Percentiles rank a stretch among this genome's conserved stretches.
phyloP scores from a whole-genome alignment of 2,329 filamentous ascomycete genomes.

The Xylaria hypoxylon region DNA sequence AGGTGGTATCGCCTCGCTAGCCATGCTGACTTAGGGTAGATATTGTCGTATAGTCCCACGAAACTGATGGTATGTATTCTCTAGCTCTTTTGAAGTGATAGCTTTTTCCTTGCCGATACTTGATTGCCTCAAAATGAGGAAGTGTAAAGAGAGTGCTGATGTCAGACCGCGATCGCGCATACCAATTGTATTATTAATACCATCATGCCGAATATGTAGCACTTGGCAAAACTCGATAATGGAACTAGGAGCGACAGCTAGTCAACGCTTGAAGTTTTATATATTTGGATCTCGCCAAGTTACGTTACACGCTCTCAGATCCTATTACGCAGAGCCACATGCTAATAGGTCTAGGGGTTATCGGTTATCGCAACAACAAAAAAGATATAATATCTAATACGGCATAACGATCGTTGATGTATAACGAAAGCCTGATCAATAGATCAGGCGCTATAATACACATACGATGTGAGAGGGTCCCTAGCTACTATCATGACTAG shows the following conservation, averaged over 20 bases:
- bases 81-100: background rate
- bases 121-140: background rate
- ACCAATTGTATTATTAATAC: background rate
- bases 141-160: constrained; percentile 14
- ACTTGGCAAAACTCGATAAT: background rate
- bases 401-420: background rate
- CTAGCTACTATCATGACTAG: background rate
- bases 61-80: background rate
- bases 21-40: constrained; percentile 37
- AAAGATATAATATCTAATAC: background rate
- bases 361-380: background rate
- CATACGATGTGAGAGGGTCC: background rate
- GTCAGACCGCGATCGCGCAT: background rate
- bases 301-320: background rate
- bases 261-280: background rate
- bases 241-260: background rate
- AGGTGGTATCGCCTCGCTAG: constrained; percentile 61
- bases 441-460: background rate
- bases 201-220: background rate
- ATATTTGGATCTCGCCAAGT: no score
- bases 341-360: no score
- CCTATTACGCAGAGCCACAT: background rate
- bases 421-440: background rate
- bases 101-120: background rate
- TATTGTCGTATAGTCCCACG: background rate